These are phyloP conservation scores for Ilyonectria robusta DNA, from an alignment of 2,329 filamentous ascomycete genomes.

Conservation along the genomic window DNA sequence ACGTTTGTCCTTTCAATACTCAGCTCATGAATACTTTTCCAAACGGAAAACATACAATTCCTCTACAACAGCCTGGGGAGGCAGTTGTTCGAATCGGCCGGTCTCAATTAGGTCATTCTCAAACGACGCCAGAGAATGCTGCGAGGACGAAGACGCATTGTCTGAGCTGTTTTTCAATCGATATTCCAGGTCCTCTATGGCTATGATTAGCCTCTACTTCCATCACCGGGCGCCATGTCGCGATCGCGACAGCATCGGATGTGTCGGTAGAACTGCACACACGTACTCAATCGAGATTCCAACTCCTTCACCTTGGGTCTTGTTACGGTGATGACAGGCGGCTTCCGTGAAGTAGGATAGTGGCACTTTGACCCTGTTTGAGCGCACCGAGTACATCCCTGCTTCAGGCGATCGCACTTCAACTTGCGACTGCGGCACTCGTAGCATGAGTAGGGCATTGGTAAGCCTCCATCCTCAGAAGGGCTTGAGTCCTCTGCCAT, in stretches of 20 bases:
- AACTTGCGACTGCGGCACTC: slow-evolving; percentile 48
- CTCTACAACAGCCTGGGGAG: slow-evolving; percentile 44
- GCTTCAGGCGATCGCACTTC: slow-evolving; percentile 48
- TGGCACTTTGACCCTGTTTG: slow-evolving; percentile 39
- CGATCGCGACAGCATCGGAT: background rate
- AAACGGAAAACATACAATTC: slow-evolving; percentile 43
- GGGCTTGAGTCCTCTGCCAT: slow-evolving; percentile 32
- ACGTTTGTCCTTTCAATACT: slow-evolving; percentile 36
- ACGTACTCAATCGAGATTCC: slow-evolving; percentile 44
- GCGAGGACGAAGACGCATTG: slow-evolving; percentile 35
- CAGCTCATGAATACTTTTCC: background rate
- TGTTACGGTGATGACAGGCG: slow-evolving; percentile 41
- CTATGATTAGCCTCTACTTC: slow-evolving; percentile 7
- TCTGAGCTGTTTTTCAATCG: slow-evolving; percentile 39
- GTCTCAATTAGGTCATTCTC: slow-evolving; percentile 41
- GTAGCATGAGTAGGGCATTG: slow-evolving; percentile 46
- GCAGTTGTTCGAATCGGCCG: slow-evolving; percentile 50
- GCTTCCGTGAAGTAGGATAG: slow-evolving; percentile 47
- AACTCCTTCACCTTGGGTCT: slow-evolving; percentile 49
- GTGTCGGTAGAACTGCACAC: background rate
- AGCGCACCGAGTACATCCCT: slow-evolving; percentile 45
- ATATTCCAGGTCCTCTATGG: slow-evolving; percentile 44
- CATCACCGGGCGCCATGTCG: background rate
- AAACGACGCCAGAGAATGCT: slow-evolving; percentile 20
- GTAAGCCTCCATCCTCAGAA: background rate